Evolutionary conservation across 2,329 filamentous ascomycete genomes (phyloP).

Genomic region (Trichoderma simmonsii): DNA sequence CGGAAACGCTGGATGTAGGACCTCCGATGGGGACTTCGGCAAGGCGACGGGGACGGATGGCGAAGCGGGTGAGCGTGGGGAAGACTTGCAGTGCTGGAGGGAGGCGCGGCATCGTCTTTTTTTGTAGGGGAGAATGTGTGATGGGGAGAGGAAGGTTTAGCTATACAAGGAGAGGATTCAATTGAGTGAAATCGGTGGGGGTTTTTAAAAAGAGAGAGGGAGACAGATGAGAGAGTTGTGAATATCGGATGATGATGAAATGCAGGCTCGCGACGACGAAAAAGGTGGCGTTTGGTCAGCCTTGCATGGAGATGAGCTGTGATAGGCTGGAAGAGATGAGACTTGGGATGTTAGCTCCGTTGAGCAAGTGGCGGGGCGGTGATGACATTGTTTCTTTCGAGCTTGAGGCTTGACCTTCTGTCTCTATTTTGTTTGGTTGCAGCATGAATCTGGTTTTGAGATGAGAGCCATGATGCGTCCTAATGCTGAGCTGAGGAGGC

Average conservation of each 20-base stretch:
- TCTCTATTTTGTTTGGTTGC: neutral
- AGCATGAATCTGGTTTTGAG: neutral
- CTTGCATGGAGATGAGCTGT: slow-evolving; percentile 1
- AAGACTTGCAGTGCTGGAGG: slow-evolving; percentile 24
- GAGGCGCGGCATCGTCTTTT: neutral
- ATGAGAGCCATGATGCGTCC: slow-evolving; percentile 19
- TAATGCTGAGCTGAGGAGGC: slow-evolving; percentile 62
- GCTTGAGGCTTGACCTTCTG: neutral
- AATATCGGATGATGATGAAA: neutral
- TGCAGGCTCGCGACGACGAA: neutral
- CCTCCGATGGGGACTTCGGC: slow-evolving; percentile 18
- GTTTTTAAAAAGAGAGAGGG: too few relatives aligned
- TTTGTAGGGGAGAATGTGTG: too few relatives aligned
- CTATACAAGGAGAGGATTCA: rapidly evolving
- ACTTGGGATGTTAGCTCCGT: neutral
- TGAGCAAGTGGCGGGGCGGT: neutral
- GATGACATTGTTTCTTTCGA: neutral
- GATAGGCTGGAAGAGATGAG: neutral
- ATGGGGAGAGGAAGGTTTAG: neutral
- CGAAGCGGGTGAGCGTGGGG: slow-evolving; percentile 25
- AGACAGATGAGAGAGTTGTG: neutral
- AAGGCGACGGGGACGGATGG: slow-evolving; percentile 23
- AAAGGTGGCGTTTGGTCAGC: neutral
- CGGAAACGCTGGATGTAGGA: neutral
- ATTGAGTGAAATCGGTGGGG: neutral